Evolutionary conservation across 108 stramenopile species (phyloP), one percentile per base, ranked within the genome.

Genomic region (Skeletonema tropicum): DNA sequence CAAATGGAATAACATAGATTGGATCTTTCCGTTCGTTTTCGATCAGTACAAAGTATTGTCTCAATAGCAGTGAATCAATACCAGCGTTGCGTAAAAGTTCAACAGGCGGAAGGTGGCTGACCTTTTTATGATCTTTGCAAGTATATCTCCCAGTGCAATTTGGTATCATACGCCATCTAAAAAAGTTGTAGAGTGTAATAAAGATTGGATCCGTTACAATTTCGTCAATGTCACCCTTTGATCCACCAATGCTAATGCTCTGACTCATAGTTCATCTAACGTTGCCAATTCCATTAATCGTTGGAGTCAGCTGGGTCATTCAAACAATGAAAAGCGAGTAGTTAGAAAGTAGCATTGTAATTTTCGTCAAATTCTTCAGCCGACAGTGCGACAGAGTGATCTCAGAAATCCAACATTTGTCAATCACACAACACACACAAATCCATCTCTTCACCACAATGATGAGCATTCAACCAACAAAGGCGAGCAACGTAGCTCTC

Each of bases 101-200:
- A 11, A 55, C 15, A 13, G 83, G 79, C 19, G 66, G 13, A 35
- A 84, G 59, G 14, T 35, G 45, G 15, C 74, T 79, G 1, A 86
- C 85, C 5, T 45, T 12, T 0, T 60, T 65, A 60, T 83, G 83
- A 61, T 86, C 86, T 17, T 80, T 74, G 26, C 86, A 86, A 31
- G 72, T 86, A 36, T 83, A 83, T 11, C 86, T 48, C 14, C 83
- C 86, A 36, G 86, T 86, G 57, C 86, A 86, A 62, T 83, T 86
- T 4, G 79, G 75, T 48, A 86, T 80, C 73, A 71, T 76, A 58
- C 83, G 83, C 83, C 86, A 86, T 12, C 72, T 62, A 64, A 73
- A 77, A 30, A 58, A 25, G n/a, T 73, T 68, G 59, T 74, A 86
- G 23, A 83, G 36, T 60, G 46, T 32, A n/a, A 77, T 67, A 32